Conservation (phyloP, 352 stramenopile species). For the Globisporangium takayamanum region DNA sequence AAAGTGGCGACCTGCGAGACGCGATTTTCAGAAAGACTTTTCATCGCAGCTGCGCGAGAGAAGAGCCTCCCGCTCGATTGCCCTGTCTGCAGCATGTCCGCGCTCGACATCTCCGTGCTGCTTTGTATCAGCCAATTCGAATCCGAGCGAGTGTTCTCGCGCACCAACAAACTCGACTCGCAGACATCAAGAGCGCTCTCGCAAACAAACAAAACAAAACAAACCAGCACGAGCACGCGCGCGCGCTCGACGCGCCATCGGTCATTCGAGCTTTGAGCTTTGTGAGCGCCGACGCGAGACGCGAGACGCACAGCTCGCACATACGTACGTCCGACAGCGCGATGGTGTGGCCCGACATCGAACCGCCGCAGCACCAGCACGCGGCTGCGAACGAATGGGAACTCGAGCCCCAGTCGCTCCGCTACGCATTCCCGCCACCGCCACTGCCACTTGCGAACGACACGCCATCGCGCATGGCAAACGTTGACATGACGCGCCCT, state of each 20-base stretch:
- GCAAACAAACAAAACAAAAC: too few species aligned
- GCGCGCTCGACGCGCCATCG: background rate
- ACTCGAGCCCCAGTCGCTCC: slow-evolving; percentile 10
- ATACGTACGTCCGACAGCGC: too few species aligned
- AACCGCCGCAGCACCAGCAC: background rate
- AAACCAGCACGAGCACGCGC: background rate
- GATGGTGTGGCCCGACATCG: slow-evolving; percentile 14
- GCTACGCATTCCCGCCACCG: slow-evolving; percentile 8
- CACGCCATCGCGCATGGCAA: background rate
- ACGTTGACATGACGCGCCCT: slow-evolving; percentile 5
- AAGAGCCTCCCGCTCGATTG: too few species aligned
- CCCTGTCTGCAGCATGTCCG: too few species aligned
- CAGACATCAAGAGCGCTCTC: too few species aligned
- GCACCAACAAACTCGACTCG: too few species aligned
- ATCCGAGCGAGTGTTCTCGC: too few species aligned
- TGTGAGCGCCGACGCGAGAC: background rate
- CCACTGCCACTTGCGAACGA: background rate
- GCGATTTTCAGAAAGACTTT: too few species aligned
- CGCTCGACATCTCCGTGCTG: too few species aligned
- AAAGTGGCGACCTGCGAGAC: too few species aligned
- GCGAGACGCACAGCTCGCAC: background rate
- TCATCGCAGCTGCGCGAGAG: too few species aligned
- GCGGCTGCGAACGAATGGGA: slow-evolving; percentile 6
- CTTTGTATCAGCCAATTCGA: too few species aligned
- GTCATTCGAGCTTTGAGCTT: background rate